Conservation (phyloP, 768 basidiomycete species). For the Boletellus sp. region DNA sequence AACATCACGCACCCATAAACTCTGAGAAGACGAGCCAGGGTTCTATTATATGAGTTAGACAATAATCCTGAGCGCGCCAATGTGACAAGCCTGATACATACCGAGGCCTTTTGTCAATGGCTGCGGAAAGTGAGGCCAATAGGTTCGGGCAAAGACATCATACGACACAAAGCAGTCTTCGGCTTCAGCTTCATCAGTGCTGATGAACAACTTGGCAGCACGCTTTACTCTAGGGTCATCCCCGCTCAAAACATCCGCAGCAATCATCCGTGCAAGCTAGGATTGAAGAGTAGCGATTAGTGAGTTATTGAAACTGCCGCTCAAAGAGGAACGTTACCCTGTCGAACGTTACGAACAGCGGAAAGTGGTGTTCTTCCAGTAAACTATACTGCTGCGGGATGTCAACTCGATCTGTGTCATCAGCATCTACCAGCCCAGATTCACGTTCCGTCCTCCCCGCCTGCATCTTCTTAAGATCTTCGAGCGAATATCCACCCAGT, state of each 20-base stretch:
- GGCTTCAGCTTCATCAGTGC: constrained; percentile 10
- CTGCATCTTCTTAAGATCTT: constrained; percentile 36
- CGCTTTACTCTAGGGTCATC: constrained; percentile 2
- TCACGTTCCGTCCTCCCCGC: constrained; percentile 14
- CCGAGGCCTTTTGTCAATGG: constrained; percentile 50
- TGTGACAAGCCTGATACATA: constrained; percentile 23
- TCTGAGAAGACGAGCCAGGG: constrained; percentile 62
- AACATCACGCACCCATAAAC: constrained; percentile 48
- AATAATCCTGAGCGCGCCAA: background rate
- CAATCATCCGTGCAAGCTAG: constrained; percentile 28
- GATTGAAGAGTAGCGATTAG: no score
- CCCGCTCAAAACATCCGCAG: constrained; percentile 16
- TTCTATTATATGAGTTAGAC: constrained; percentile 37
- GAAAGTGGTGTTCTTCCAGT: constrained; percentile 59
- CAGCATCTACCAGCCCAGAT: constrained; percentile 31
- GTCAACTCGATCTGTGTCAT: constrained; percentile 24
- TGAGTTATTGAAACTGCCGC: background rate
- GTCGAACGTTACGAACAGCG: constrained; percentile 66
- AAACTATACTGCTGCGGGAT: constrained; percentile 50
- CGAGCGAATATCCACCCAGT: constrained; percentile 32
- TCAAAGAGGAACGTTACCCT: constrained; percentile 35
- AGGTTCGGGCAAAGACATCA: constrained; percentile 43
- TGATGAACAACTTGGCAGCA: constrained; percentile 14
- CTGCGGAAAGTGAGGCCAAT: constrained; percentile 61
- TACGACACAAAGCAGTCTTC: constrained; percentile 39